Evolutionary conservation across 345 rosid species (phyloP).

Genomic region (Eucalyptus pauciflora): DNA sequence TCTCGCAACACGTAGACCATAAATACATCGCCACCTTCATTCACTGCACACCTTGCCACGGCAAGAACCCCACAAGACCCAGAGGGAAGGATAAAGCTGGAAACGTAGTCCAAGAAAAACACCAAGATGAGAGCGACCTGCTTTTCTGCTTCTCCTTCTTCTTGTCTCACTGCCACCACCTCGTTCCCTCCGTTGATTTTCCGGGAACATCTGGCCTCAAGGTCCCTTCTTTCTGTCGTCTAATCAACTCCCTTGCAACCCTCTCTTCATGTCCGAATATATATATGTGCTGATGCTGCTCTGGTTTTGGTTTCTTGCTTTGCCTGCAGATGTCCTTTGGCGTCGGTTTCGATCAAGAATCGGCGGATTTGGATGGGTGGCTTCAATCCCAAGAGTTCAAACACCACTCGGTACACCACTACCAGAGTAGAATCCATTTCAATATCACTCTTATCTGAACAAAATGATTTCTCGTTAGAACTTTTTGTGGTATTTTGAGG

Average conservation of each 20-base stretch:
- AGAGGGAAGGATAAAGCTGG: neutral
- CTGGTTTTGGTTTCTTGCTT: neutral
- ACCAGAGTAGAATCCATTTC: neutral
- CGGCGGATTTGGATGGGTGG: neutral
- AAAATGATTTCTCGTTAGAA: neutral
- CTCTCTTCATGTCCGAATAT: neutral
- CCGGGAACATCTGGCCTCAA: neutral
- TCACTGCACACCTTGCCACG: neutral
- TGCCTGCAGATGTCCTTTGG: neutral
- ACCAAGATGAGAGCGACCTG: constrained; percentile 19
- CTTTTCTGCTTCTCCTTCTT: constrained; percentile 2
- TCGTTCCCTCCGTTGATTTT: constrained; percentile 2
- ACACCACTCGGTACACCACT: neutral
- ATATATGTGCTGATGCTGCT: neutral
- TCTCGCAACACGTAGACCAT: neutral
- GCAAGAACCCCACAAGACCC: neutral
- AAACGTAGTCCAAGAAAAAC: neutral
- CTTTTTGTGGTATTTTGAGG: neutral
- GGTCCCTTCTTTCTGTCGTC: neutral
- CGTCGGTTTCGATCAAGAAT: neutral
- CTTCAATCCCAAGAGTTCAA: neutral
- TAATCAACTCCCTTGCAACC: neutral
- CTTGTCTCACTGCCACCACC: neutral
- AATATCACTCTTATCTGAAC: neutral
- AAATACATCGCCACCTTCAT: neutral